These are phyloP conservation scores for Neurospora sublineolata DNA, from an alignment of 495 filamentous ascomycete genomes.

Conservation along the genomic window DNA sequence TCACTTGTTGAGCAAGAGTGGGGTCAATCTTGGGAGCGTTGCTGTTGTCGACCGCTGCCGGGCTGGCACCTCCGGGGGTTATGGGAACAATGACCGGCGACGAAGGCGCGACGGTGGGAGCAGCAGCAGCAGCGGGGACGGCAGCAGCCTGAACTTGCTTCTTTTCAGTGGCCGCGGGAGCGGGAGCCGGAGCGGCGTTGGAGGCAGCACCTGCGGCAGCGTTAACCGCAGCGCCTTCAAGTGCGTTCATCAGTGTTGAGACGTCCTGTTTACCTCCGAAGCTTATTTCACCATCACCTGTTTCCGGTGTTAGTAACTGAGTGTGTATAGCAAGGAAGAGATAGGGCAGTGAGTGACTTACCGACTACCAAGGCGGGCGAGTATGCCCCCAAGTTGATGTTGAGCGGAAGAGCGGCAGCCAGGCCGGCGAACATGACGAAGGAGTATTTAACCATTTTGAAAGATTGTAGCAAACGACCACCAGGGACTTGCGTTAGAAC, in stretches of 20 bases:
- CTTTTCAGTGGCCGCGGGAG: constrained; percentile 1
- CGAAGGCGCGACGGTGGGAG: constrained; percentile 1
- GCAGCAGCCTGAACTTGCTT: constrained; percentile 5
- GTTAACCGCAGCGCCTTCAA: constrained; percentile 39
- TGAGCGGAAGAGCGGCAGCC: constrained; percentile 41
- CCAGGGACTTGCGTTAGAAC: not conserved
- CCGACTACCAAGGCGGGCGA: constrained; percentile 41
- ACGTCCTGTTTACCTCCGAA: constrained; percentile 44
- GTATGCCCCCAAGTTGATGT: constrained; percentile 51
- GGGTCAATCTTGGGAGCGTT: constrained; percentile 15
- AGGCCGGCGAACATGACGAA: constrained; percentile 31
- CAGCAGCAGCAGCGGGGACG: constrained; percentile 8
- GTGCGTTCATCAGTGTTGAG: constrained; percentile 34
- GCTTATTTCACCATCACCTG: constrained; percentile 54
- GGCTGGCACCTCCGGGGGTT: constrained; percentile 8
- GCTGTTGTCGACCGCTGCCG: constrained; percentile 11
- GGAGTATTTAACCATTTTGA: constrained; percentile 33
- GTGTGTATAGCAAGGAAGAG: not conserved
- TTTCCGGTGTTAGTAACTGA: constrained; percentile 21
- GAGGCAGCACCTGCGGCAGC: constrained; percentile 23
- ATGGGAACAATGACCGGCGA: not conserved
- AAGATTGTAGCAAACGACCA: constrained; percentile 2
- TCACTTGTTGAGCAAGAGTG: constrained; percentile 26
- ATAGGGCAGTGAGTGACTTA: constrained; percentile 1
- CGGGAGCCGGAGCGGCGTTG: constrained; percentile 4